phyloP scores from a whole-genome alignment of 805 yeast species.

The Yarrowia yakushimensis region DNA sequence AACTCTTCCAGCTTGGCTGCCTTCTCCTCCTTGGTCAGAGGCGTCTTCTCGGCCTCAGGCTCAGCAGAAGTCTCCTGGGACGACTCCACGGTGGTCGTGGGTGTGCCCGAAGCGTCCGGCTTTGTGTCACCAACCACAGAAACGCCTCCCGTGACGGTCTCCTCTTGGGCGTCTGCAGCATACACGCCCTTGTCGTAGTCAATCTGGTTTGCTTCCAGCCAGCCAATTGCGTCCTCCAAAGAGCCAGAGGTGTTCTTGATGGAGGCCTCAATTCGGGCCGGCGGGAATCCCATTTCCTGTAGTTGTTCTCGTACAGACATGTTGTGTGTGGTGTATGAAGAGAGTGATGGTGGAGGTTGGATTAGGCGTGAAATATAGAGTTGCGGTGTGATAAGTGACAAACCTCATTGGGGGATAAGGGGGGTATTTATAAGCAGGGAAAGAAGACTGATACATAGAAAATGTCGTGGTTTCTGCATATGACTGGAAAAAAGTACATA shows the following conservation, averaged over 20 bases:
- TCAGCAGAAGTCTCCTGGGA: not conserved
- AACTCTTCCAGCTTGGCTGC: slow-evolving; percentile 35
- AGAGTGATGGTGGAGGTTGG: not conserved
- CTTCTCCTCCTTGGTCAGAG: slow-evolving; percentile 36
- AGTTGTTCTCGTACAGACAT: slow-evolving; percentile 26
- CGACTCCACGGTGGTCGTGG: slow-evolving; percentile 6
- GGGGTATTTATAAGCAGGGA: not conserved
- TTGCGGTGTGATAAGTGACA: not conserved
- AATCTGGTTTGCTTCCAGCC: slow-evolving; percentile 35
- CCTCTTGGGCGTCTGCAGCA: slow-evolving; percentile 28
- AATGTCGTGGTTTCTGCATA: not conserved
- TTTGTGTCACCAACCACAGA: not conserved
- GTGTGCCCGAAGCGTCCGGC: not conserved
- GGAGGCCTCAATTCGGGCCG: slow-evolving; percentile 36
- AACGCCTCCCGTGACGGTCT: not conserved
- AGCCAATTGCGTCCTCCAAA: slow-evolving; percentile 36
- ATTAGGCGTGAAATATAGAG: not conserved
- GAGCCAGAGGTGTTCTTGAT: slow-evolving; percentile 30
- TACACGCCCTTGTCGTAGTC: slow-evolving; percentile 31
- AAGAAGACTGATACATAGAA: not conserved
- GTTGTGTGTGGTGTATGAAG: not conserved
- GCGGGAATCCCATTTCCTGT: slow-evolving; percentile 38
- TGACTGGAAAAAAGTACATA: too few relatives aligned
- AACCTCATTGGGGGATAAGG: not conserved
- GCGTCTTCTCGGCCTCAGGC: slow-evolving; percentile 19